Base-by-base conservation (phyloP, 1,284 basidiomycete genomes). In the Malassezia pachydermatis region DNA sequence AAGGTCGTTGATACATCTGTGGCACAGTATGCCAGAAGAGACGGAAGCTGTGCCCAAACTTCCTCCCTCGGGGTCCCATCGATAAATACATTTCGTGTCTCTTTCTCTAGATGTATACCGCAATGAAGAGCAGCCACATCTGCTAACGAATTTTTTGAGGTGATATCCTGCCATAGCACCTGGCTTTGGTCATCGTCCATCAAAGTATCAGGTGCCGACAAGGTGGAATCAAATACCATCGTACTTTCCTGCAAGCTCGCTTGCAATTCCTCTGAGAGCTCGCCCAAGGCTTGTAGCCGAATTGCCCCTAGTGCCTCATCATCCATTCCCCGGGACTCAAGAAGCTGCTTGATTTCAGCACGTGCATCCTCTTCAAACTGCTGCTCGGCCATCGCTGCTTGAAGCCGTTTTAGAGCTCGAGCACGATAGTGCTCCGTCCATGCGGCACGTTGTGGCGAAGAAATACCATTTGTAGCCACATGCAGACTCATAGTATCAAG, bases 401-500 rank as follows among this genome's bases (percentile, higher is more conserved):
- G 74, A 42, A 78, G 75, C 22, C 77, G 77, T 20, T 65, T 58
- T 36, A 76, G 76, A 6, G 80, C 75, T 32, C 74, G 70, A 28
- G 43, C 73, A 41, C 86, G 87, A 48, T 80, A 78, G 67, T 89
- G 80, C 65, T 84, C 82, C 74, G 83, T 80, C 89, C 90, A 98
- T 2, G 85, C 84, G 0, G 88, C 87, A 0, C 90, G 81, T 70
- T 98, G 94, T 56, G 89, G 85, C 0, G 87, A 89, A 0, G 89
- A 92, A 49, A 98, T 92, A 5, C 94, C 92, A 53, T 85, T 84
- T 3, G 89, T 84, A 4, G 94, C 88, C 40, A 94, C 84, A 69
- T 99, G 92, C 9, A 99, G 76, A 1, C 88, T 82, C 81, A 98
- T 88, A 0, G 92, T 99, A 70, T 98, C 94, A 30, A 96, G 73